Evolutionary conservation across 169 alveolate genomes (phyloP).

Genomic region (Eimeria praecox): DNA sequence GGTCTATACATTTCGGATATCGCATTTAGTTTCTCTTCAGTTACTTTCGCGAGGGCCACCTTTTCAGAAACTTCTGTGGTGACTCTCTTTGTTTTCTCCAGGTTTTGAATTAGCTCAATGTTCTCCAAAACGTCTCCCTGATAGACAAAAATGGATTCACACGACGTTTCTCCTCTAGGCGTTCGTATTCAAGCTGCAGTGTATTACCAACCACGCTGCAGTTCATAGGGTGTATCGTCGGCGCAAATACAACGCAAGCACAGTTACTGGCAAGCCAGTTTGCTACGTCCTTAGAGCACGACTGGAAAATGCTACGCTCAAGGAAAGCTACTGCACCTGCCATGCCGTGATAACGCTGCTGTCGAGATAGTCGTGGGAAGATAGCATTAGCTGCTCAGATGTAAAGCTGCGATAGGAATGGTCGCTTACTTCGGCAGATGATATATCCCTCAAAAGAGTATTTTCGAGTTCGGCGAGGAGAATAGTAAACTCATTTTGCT

Average conservation of each 20-base stretch:
- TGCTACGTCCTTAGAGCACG: not conserved
- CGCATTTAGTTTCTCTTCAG: constrained; percentile 96
- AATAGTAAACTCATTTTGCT: constrained; percentile 96
- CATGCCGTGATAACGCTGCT: not conserved
- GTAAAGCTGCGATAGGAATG: not conserved
- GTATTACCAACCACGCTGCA: not conserved
- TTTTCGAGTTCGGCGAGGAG: constrained; percentile 96
- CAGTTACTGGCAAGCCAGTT: not conserved
- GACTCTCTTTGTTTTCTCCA: constrained; percentile 96
- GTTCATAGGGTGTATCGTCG: not conserved
- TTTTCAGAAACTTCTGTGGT: constrained; percentile 96
- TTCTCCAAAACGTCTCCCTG: constrained; percentile 95
- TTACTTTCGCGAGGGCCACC: constrained; percentile 95
- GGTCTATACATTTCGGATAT: constrained; percentile 97
- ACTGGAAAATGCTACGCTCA: not conserved
- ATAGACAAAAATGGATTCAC: not conserved
- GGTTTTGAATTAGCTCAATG: constrained; percentile 95
- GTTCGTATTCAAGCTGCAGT: not conserved
- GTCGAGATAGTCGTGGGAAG: not conserved
- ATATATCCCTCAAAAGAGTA: constrained; percentile 93
- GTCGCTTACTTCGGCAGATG: constrained; percentile 85
- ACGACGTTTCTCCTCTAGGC: not conserved
- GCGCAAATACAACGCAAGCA: not conserved
- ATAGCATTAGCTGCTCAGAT: not conserved
- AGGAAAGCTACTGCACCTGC: not conserved